These are phyloP conservation scores for Lactarius hengduanensis DNA, from an alignment of 768 basidiomycete genomes.

Conservation along the genomic window DNA sequence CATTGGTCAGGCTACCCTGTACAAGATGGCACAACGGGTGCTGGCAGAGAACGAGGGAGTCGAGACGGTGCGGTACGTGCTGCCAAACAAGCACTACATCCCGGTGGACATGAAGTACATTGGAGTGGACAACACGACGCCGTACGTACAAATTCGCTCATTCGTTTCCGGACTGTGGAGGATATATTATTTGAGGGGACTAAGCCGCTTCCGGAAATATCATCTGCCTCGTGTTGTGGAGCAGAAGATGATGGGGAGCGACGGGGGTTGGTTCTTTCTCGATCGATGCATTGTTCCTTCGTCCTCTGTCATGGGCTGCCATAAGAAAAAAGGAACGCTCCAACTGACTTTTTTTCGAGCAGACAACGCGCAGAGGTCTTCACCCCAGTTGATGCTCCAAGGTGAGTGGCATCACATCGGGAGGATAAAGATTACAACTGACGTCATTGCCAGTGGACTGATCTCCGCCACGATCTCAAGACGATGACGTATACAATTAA, in stretches of 20 bases:
- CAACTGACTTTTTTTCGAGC: neutral
- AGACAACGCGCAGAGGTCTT: conserved; percentile 64
- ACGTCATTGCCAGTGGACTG: conserved; percentile 30
- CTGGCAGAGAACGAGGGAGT: conserved; percentile 63
- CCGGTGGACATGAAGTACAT: conserved; percentile 80
- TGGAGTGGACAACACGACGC: conserved; percentile 65
- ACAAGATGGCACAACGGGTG: conserved; percentile 80
- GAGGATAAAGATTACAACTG: conserved; percentile 7
- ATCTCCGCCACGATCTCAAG: conserved; percentile 30
- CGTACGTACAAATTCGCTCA: conserved; percentile 42
- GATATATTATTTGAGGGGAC: conserved; percentile 12
- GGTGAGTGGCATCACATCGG: conserved; percentile 45
- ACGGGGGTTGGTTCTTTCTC: conserved; percentile 23
- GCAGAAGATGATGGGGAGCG: conserved; percentile 24
- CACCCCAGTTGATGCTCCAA: conserved; percentile 80
- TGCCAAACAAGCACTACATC: conserved; percentile 96
- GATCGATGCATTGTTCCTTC: conserved; percentile 16
- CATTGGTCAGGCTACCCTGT: conserved; percentile 73
- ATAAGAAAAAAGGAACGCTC: neutral
- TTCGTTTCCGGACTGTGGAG: conserved; percentile 9
- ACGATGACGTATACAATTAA: conserved; percentile 20
- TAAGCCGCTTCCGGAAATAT: conserved; percentile 18
- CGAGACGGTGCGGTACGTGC: conserved; percentile 59
- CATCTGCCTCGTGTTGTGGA: conserved; percentile 24
- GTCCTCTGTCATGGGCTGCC: neutral